Conservation (phyloP, 768 basidiomycete genomes). For the Lactarius akahatsu region DNA sequence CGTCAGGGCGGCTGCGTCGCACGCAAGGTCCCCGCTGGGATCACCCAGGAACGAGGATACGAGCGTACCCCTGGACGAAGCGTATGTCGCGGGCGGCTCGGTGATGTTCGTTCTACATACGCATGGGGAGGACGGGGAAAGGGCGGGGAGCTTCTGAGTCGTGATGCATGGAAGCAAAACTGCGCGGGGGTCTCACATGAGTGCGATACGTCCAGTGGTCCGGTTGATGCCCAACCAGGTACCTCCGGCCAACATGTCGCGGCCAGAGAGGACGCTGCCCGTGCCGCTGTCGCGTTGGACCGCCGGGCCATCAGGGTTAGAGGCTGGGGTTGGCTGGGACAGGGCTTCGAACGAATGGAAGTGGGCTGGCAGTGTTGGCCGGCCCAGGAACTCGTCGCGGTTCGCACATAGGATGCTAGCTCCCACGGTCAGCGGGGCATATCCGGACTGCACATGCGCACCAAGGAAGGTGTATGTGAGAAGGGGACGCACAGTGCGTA, state of each 20-base stretch:
- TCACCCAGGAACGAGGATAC: conserved; percentile 64
- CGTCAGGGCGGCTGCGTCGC: conserved; percentile 48
- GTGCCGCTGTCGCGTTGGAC: conserved; percentile 28
- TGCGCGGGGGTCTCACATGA: conserved; percentile 54
- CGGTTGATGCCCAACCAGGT: conserved; percentile 75
- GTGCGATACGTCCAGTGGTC: conserved; percentile 61
- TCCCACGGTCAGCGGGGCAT: conserved; percentile 17
- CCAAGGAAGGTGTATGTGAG: neutral
- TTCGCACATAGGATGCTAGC: conserved; percentile 70
- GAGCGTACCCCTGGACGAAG: conserved; percentile 67
- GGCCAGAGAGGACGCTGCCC: conserved; percentile 63
- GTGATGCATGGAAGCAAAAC: conserved; percentile 13
- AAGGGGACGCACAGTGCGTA: conserved; percentile 67
- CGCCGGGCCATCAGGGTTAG: conserved; percentile 16
- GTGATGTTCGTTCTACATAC: conserved; percentile 78
- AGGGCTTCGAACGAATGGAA: conserved; percentile 60
- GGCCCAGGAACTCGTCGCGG: conserved; percentile 68
- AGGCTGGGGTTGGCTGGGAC: neutral
- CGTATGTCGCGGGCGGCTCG: conserved; percentile 51
- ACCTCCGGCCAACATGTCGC: conserved; percentile 70
- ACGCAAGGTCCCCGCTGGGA: conserved; percentile 45
- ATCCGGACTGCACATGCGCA: neutral
- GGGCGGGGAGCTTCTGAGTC: neutral
- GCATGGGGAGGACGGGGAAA: neutral
- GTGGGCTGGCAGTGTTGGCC: conserved; percentile 63